Conservation (phyloP, 495 filamentous ascomycete species). For the Staphylotrichum tortipilum region DNA sequence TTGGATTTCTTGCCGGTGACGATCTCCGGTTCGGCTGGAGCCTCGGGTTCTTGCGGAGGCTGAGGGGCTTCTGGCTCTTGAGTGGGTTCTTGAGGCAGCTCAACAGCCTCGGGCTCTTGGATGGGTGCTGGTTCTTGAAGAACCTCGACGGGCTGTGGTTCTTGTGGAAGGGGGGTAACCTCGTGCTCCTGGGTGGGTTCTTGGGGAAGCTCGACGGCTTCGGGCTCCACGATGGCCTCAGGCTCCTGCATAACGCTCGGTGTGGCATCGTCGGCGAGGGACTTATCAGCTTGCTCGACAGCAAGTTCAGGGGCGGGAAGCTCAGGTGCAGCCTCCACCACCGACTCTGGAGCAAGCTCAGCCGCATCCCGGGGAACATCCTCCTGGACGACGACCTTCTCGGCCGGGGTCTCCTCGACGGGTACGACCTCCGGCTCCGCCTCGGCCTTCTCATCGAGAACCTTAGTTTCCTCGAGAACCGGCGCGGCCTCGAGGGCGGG, state of each 20-base stretch:
- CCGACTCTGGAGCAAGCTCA: neutral
- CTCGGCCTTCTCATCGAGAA: neutral
- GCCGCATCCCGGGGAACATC: neutral
- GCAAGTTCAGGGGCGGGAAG: neutral
- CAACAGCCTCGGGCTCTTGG: too few species aligned
- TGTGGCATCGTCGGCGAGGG: neutral
- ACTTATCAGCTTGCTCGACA: too few species aligned
- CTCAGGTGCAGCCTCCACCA: slow-evolving; percentile 1
- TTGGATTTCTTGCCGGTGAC: slow-evolving; percentile 18
- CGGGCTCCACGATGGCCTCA: neutral
- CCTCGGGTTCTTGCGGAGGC: neutral
- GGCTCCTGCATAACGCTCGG: neutral
- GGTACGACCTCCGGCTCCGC: neutral
- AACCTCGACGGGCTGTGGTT: too few species aligned
- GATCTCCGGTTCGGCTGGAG: neutral
- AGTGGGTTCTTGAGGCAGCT: neutral
- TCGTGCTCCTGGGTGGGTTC: too few species aligned
- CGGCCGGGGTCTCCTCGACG: slow-evolving; percentile 19
- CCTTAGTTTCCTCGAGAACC: neutral
- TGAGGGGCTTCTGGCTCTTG: neutral
- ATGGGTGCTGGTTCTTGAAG: too few species aligned
- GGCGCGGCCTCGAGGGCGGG: neutral
- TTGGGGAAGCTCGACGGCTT: neutral
- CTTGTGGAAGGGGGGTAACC: too few species aligned
- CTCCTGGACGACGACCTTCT: slow-evolving; percentile 26